These are phyloP conservation scores for Prunus persica DNA, from an alignment of 306 rosid genomes.

Conservation along the genomic window Prunus_persica_NCBIv2 NC_034014.1:259501-260000, in stretches of 20 bases:
- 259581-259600: not conserved
- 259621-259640: conserved; percentile 3
- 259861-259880: not conserved
- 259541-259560: conserved; percentile 10
- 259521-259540: conserved; percentile 19
- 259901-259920: not conserved
- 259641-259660: not conserved
- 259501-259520: conserved; percentile 22
- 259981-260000: no score
- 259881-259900: not conserved
- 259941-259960: no score
- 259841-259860: not conserved
- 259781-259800: not conserved
- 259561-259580: not conserved
- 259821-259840: not conserved
- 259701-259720: not conserved
- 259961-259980: no score
- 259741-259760: not conserved
- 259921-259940: no score
- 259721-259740: not conserved
- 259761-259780: conserved; percentile 1
- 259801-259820: conserved; percentile 5
- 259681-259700: not conserved
- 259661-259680: conserved; percentile 3
- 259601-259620: conserved; percentile 2